Evolutionary conservation across 2,329 filamentous ascomycete species (phyloP).

Genomic region (Pseudogymnoascus sp.): DNA sequence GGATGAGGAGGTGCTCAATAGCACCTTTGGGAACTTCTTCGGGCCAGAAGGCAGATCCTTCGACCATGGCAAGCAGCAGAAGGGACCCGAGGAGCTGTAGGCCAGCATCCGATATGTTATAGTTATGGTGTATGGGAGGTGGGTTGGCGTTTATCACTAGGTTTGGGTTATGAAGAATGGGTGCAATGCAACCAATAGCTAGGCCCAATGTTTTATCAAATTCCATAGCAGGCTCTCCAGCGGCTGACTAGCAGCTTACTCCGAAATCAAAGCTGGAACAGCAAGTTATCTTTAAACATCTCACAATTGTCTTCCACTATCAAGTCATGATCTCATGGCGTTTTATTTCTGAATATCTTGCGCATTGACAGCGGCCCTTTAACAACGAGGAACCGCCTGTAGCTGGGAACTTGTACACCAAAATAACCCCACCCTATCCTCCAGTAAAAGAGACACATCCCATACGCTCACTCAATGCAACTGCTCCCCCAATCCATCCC

Average conservation of each 20-base stretch:
- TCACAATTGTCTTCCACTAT: background rate
- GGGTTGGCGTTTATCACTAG: background rate
- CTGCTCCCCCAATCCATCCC: background rate
- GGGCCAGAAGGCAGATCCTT: constrained; percentile 21
- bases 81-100: constrained; percentile 5
- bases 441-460: background rate
- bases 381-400: background rate
- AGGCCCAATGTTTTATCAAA: background rate
- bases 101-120: background rate
- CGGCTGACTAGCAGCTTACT: background rate
- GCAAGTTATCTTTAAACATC: background rate
- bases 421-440: background rate
- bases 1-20: constrained; percentile 51
- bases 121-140: background rate
- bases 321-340: background rate
- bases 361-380: background rate
- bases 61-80: background rate
- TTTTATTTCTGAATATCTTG: constrained; percentile 4
- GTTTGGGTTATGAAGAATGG: background rate
- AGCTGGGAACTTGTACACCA: constrained; percentile 2
- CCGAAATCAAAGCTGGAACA: background rate
- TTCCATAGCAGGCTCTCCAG: background rate
- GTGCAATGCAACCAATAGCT: background rate
- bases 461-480: background rate
- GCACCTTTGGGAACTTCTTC: constrained; percentile 35